phyloP scores from a whole-genome alignment of 2,329 filamentous ascomycete species.

The Botryosphaeria agaves region DNA sequence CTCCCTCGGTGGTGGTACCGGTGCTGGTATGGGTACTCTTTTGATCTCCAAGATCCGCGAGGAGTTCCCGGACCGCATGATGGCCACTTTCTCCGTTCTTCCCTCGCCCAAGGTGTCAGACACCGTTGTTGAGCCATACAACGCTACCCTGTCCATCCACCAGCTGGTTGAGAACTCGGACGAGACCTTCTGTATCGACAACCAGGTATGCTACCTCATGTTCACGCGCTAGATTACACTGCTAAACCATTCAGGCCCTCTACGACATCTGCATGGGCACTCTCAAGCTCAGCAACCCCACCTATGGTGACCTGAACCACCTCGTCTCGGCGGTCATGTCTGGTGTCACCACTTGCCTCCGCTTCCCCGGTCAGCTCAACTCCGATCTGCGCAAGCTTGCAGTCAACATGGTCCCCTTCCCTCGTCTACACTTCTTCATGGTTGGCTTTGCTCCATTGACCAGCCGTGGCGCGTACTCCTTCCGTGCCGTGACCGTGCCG shows the following conservation, averaged over 20 bases:
- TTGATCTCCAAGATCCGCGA: conserved; percentile 99
- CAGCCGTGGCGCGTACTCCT: conserved; percentile 77
- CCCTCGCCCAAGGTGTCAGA: conserved; percentile 99
- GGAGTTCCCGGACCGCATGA: conserved; percentile 99
- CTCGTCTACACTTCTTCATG: conserved; percentile 99
- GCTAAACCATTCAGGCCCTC: conserved; percentile 41
- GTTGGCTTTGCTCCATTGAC: conserved; percentile 98
- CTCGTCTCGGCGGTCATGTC: conserved; percentile 99
- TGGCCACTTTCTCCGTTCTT: conserved; percentile 98
- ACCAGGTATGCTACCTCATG: conserved; percentile 46
- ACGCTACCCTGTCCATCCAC: conserved; percentile 96
- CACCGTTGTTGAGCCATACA: conserved; percentile 99
- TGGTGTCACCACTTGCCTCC: conserved; percentile 92
- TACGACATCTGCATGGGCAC: conserved; percentile 99
- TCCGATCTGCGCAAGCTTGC: conserved; percentile 98
- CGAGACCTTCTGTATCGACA: conserved; percentile 99
- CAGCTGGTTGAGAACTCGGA: conserved; percentile 99
- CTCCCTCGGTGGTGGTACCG: conserved; percentile 98
- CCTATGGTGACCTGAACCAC: conserved; percentile 98
- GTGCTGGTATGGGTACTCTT: conserved; percentile 99
- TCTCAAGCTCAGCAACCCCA: conserved; percentile 95
- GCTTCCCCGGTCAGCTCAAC: conserved; percentile 99
- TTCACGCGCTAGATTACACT: background rate
- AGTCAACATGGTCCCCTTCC: conserved; percentile 99
- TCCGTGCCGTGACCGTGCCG: conserved; percentile 93